These are phyloP conservation scores for Fusarium solani-melongenae DNA, from an alignment of 2,329 filamentous ascomycete genomes.

Conservation along the genomic window DNA sequence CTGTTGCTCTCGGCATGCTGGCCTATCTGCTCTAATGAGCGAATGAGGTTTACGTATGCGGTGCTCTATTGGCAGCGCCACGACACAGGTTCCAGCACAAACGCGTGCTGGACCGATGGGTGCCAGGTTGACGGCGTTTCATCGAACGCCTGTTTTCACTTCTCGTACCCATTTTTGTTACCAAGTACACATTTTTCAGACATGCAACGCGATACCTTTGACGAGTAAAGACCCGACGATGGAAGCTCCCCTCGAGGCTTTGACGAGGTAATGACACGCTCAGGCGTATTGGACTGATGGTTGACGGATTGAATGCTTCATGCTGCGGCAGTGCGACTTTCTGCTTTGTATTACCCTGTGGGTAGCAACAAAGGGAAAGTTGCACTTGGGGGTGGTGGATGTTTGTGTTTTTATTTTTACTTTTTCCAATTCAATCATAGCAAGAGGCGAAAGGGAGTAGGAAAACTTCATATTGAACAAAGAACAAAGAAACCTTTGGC, in stretches of 20 bases:
- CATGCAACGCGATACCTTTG: constrained; percentile 44
- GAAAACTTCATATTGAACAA: constrained; percentile 44
- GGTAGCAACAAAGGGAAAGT: constrained; percentile 12
- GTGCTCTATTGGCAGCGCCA: constrained; percentile 29
- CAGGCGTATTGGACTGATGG: constrained; percentile 29
- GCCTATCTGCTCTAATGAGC: constrained; percentile 61
- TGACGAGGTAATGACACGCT: constrained; percentile 36
- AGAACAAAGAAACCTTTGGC: constrained; percentile 33
- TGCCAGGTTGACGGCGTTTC: constrained; percentile 16
- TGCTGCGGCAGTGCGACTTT: constrained; percentile 19
- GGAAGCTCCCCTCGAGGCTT: constrained; percentile 25
- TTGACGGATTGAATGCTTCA: constrained; percentile 24
- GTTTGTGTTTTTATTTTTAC: constrained; percentile 39
- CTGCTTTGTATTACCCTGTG: constrained; percentile 7
- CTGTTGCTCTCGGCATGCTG: constrained; percentile 62
- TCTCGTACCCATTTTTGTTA: constrained; percentile 49
- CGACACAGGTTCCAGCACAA: constrained; percentile 30
- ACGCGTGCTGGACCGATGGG: constrained; percentile 29
- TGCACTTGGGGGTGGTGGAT: constrained; percentile 33
- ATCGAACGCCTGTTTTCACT: constrained; percentile 40
- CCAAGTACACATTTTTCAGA: constrained; percentile 45
- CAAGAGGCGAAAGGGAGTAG: constrained; percentile 51
- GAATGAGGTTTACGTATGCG: constrained; percentile 27
- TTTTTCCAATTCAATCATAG: constrained; percentile 46
- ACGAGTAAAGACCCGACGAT: constrained; percentile 41